Evolutionary conservation across 495 filamentous ascomycete genomes (phyloP), one percentile per base, ranked within the genome.

Genomic region (Penicillium verhagenii): DNA sequence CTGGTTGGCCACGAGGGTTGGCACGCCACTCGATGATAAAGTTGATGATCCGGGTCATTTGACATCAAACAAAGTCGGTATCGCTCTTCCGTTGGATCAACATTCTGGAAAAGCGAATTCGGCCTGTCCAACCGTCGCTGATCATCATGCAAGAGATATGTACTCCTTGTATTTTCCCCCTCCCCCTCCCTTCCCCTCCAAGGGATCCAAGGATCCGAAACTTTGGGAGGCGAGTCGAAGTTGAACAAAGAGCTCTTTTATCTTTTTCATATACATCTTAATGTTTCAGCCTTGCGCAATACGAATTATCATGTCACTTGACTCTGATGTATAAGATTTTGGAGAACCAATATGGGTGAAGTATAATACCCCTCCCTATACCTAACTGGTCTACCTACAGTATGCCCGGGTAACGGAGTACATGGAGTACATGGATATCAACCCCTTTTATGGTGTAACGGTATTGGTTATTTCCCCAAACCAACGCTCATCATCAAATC

Each of bases 1-100:
- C 54, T 67, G 63, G 63, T 60, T 59, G 56, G 50, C 59, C 55
- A 61, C 58, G 54, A 57, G 61, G 59, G 14, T 48, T 59, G 33
- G 40, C 56, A 60, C 64, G 58, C 64, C 64, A 67, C 61, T 66
- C 16, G 56, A 53, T 45, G 52, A 60, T 57, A 50, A 49, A 52
- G 39, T 54, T 58, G 54, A 61, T 45, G 33, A 45, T 45, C 23
- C 42, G 20, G 42, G 42, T 45, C 42, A 45, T 45, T 45, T 37
- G 42, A 28, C 28, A 43, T 42, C 31, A n/a, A 26, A 33, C 25
- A 29, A 35, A 37, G 20, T 26, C 40, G 48, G 35, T 33, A 28
- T 16, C 43, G 21, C 14, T 19, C 7, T 40, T 42, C 49, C 47
- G 31, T 25, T 28, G 19, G 49, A 52, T 52, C 49, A 52, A 37